phyloP scores from a whole-genome alignment of 2,329 filamentous ascomycete genomes.

The Rhynchosporium agropyri region DNA sequence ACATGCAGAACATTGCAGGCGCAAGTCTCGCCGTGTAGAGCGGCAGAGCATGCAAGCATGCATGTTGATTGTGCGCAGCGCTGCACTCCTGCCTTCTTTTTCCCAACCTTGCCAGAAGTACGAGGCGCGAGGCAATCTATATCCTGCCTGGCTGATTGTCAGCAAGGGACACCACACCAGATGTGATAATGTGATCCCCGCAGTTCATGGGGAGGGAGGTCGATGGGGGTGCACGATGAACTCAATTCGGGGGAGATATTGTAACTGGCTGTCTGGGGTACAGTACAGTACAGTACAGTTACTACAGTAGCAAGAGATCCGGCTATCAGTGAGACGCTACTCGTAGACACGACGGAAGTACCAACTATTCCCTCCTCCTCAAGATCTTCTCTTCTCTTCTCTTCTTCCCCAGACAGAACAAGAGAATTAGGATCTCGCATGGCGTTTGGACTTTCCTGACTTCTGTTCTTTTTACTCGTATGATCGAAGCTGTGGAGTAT shows the following conservation, averaged over 20 bases:
- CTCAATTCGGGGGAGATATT: constrained; percentile 8
- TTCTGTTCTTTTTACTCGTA: neutral
- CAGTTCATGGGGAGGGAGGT: neutral
- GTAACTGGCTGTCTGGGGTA: neutral
- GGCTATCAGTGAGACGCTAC: too few species aligned
- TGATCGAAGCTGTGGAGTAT: constrained; percentile 12
- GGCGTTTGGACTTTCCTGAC: constrained; percentile 10
- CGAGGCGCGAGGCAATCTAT: constrained; percentile 16
- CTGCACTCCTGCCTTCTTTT: too few species aligned
- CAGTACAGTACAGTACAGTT: neutral
- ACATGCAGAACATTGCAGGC: neutral
- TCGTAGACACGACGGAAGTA: too few species aligned
- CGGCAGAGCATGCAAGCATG: neutral
- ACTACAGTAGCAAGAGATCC: too few species aligned
- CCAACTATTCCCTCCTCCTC: too few species aligned
- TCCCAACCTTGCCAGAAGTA: neutral
- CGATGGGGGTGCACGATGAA: constrained; percentile 1
- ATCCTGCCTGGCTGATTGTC: constrained; percentile 1
- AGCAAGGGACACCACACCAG: constrained; percentile 5
- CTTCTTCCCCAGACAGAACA: too few species aligned
- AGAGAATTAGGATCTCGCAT: neutral
- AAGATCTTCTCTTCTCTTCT: too few species aligned
- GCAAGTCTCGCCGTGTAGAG: neutral
- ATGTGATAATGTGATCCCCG: neutral
- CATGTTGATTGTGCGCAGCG: too few species aligned